Evolutionary conservation across 2,329 filamentous ascomycete species (phyloP).

Genomic region (Ophiostoma sp.): DNA sequence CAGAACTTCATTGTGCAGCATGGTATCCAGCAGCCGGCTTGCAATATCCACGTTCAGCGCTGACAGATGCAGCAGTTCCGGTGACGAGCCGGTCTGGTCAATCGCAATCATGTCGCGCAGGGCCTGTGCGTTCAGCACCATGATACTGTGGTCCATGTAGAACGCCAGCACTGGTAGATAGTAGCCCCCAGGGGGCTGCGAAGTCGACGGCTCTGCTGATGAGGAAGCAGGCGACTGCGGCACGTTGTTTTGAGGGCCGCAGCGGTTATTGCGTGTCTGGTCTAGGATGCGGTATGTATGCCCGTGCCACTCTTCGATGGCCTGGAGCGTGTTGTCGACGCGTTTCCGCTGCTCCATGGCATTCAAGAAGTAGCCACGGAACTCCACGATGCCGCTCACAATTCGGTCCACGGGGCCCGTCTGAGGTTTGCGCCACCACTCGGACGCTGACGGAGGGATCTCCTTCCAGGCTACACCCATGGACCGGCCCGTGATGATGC

Average conservation of each 20-base stretch:
- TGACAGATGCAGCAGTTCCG: constrained; percentile 25
- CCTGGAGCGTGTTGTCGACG: constrained; percentile 24
- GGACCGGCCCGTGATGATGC: constrained; percentile 26
- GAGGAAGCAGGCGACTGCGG: background rate
- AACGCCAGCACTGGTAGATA: constrained; percentile 27
- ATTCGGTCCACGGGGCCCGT: constrained; percentile 27
- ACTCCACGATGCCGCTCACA: constrained; percentile 28
- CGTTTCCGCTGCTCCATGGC: constrained; percentile 26
- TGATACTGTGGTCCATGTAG: constrained; percentile 30
- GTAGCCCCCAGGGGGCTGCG: constrained; percentile 8
- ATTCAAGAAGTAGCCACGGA: constrained; percentile 25
- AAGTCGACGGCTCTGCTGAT: background rate
- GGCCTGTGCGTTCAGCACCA: constrained; percentile 30
- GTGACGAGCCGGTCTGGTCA: constrained; percentile 23
- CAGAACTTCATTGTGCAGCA: constrained; percentile 25
- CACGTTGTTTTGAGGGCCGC: constrained; percentile 13
- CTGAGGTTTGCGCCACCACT: constrained; percentile 27
- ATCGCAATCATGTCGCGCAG: constrained; percentile 27
- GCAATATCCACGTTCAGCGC: constrained; percentile 24
- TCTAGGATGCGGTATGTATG: constrained; percentile 24
- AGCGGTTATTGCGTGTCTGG: constrained; percentile 24
- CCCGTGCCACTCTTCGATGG: constrained; percentile 27
- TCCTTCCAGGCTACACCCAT: constrained; percentile 26
- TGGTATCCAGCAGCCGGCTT: constrained; percentile 25
- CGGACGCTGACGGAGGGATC: constrained; percentile 22